Percentiles rank a stretch among this genome's conserved stretches.
Evolutionary conservation across 208 protist genomes (phyloP).

Genomic region (Blastocrithidia nonstop): DNA sequence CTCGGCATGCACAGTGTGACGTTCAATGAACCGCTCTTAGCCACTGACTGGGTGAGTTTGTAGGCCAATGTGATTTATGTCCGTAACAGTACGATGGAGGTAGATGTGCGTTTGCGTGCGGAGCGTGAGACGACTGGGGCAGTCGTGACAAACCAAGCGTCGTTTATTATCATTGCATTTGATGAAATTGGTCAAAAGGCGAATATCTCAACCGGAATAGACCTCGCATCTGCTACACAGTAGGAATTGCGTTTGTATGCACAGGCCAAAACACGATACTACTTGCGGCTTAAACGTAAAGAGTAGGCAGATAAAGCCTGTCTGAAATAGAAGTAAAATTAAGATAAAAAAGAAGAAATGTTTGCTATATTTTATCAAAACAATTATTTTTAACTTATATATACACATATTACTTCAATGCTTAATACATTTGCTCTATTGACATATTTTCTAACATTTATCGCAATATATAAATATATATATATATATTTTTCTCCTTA

Average conservation of each 20-base stretch:
- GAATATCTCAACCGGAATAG: conserved; percentile 46
- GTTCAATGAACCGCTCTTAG: conserved; percentile 72
- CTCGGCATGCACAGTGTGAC: conserved; percentile 82
- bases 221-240: conserved; percentile 38
- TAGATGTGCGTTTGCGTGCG: conserved; percentile 58
- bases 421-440: no score
- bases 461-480: no score
- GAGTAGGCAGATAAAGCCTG: neutral
- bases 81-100: conserved; percentile 83
- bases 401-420: no score
- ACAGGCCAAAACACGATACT: conserved; percentile 43
- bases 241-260: conserved; percentile 56
- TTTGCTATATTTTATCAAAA: no score
- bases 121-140: conserved; percentile 22
- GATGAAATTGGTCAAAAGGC: conserved; percentile 78
- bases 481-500: no score
- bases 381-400: no score
- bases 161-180: conserved; percentile 72
- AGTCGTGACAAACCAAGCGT: conserved; percentile 70
- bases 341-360: conserved; percentile 1
- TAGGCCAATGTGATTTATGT: conserved; percentile 74
- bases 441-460: no score
- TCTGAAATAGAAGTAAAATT: neutral
- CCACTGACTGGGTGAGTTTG: conserved; percentile 78
- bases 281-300: conserved; percentile 13